Evolutionary conservation across 2,329 filamentous ascomycete species (phyloP).

Genomic region (Plenodomus lindquistii): DNA sequence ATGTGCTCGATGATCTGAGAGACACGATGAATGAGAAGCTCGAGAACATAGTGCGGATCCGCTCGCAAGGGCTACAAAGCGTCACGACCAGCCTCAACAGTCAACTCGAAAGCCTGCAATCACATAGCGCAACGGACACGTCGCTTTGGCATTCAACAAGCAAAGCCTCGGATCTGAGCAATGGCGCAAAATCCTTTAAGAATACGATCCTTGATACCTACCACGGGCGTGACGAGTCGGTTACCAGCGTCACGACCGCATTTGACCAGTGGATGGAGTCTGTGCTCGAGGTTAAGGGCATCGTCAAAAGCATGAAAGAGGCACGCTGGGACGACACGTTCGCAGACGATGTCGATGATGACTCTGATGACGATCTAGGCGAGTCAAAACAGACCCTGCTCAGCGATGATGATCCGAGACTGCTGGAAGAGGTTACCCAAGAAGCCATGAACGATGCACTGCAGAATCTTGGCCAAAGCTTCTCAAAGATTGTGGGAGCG

Average conservation of each 20-base stretch:
- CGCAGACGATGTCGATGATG: conserved; percentile 71
- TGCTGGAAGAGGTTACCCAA: conserved; percentile 64
- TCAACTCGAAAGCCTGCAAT: conserved; percentile 63
- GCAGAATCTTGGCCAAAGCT: conserved; percentile 59
- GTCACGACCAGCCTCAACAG: conserved; percentile 68
- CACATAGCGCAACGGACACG: conserved; percentile 44
- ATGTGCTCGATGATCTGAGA: conserved; percentile 71
- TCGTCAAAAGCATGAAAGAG: conserved; percentile 67
- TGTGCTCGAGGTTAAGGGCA: conserved; percentile 67
- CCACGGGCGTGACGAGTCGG: conserved; percentile 71
- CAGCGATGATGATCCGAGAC: conserved; percentile 71
- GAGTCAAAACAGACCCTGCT: conserved; percentile 69
- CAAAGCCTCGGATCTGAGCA: conserved; percentile 66
- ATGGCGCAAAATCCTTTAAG: conserved; percentile 70
- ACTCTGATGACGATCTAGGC: conserved; percentile 71
- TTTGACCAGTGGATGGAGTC: conserved; percentile 76
- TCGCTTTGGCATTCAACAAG: conserved; percentile 71
- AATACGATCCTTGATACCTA: conserved; percentile 69
- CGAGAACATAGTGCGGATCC: conserved; percentile 63
- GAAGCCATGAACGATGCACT: conserved; percentile 62
- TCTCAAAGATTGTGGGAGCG: conserved; percentile 56
- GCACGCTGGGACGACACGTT: conserved; percentile 77
- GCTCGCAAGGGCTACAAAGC: conserved; percentile 66
- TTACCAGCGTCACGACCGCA: conserved; percentile 63
- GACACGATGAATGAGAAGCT: conserved; percentile 71